These are phyloP conservation scores for Bassia scoparia DNA, from an alignment of 148 eudicot species.

Conservation along the genomic window DNA sequence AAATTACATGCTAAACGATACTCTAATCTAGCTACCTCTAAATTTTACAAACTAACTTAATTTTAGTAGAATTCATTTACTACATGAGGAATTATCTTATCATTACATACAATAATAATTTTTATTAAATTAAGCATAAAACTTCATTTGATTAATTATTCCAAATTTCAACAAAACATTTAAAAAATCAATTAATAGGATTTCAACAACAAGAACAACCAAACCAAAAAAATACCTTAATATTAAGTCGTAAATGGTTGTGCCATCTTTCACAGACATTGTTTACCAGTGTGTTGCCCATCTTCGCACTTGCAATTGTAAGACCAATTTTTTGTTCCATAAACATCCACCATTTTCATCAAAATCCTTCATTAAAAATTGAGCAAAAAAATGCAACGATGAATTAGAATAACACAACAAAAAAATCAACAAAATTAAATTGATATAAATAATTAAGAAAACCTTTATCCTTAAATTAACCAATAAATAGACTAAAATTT, in stretches of 20 bases:
- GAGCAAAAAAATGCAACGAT: not conserved
- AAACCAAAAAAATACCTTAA: conserved; percentile 46
- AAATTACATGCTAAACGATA: not conserved
- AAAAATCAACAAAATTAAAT: not conserved
- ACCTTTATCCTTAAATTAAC: too few relatives aligned
- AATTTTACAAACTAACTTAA: too few relatives aligned
- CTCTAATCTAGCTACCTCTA: not conserved
- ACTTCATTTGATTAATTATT: too few relatives aligned
- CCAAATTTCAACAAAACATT: too few relatives aligned
- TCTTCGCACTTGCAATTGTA: conserved; percentile 43
- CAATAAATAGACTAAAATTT: too few relatives aligned
- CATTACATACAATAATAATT: too few relatives aligned
- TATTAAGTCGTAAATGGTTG: conserved; percentile 69
- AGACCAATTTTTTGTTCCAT: conserved; percentile 62
- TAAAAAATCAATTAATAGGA: too few relatives aligned
- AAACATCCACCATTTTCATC: conserved; percentile 37
- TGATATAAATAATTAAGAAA: not conserved
- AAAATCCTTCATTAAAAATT: conserved; percentile 31
- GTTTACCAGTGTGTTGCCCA: conserved; percentile 67
- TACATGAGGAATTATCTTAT: too few relatives aligned
- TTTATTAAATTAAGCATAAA: too few relatives aligned
- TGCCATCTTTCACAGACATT: conserved; percentile 84
- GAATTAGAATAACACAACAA: too few relatives aligned
- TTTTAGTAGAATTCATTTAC: not conserved
- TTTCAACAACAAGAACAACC: not conserved